Evolutionary conservation across 164 flowering plant species (phyloP).

Genomic region (Liquidambar formosana): DNA sequence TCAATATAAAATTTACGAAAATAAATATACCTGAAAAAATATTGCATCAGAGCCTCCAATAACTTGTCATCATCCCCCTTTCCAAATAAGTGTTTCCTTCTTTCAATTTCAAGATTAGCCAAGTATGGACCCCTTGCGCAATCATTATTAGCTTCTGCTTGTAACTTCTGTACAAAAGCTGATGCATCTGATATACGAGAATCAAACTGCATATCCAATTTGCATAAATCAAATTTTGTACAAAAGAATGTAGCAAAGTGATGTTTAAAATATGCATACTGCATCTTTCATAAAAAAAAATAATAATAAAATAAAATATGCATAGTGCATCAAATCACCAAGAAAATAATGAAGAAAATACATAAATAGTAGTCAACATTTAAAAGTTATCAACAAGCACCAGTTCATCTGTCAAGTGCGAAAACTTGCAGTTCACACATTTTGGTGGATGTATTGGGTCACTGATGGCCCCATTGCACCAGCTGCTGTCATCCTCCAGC

Average conservation of each 20-base stretch:
- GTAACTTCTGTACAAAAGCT: slow-evolving; percentile 52
- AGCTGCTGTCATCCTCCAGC: slow-evolving; percentile 75
- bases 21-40: slow-evolving; percentile 58
- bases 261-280: neutral
- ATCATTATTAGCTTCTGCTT: slow-evolving; percentile 26
- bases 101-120: slow-evolving; percentile 84
- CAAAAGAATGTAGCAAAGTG: neutral
- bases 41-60: slow-evolving; percentile 52
- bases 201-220: slow-evolving; percentile 66
- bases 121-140: slow-evolving; percentile 61
- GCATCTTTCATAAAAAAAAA: neutral
- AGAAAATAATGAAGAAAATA: too few relatives aligned
- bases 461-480: slow-evolving; percentile 28
- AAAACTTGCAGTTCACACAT: slow-evolving; percentile 37
- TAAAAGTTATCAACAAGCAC: slow-evolving; percentile 32
- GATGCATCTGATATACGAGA: slow-evolving; percentile 62
- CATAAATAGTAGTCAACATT: neutral
- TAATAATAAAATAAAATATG: neutral
- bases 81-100: slow-evolving; percentile 57
- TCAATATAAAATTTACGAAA: neutral
- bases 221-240: slow-evolving; percentile 15
- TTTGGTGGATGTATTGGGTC: slow-evolving; percentile 39
- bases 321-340: too few relatives aligned
- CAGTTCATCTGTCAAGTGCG: slow-evolving; percentile 64
- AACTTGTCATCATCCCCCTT: slow-evolving; percentile 55